Conservation (phyloP, 2,329 filamentous ascomycete species). For the Fusarium longipes region DNA sequence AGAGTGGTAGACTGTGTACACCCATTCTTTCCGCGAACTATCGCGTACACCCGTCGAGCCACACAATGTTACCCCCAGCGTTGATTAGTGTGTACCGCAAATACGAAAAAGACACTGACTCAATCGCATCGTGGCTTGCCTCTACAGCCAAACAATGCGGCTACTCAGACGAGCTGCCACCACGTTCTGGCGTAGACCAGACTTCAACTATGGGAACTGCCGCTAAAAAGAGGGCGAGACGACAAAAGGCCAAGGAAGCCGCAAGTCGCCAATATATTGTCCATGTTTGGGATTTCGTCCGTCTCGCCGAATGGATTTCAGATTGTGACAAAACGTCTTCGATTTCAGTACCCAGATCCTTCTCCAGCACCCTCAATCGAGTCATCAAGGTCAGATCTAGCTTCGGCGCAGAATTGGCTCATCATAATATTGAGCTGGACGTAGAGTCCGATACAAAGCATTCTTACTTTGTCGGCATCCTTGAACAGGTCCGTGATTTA, state of each 20-base stretch:
- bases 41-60: too few relatives aligned
- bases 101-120: background rate
- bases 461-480: slow-evolving; percentile 50
- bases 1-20: too few relatives aligned
- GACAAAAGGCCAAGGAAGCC: background rate
- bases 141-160: background rate
- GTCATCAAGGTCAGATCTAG: slow-evolving; percentile 52
- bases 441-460: slow-evolving; percentile 46
- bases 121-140: background rate
- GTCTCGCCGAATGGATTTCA: slow-evolving; percentile 53
- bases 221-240: background rate
- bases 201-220: background rate
- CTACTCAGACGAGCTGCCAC: background rate
- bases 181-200: background rate
- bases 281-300: slow-evolving; percentile 53
- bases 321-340: slow-evolving; percentile 20
- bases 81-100: background rate
- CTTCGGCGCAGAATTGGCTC: slow-evolving; percentile 42
- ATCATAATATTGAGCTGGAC: slow-evolving; percentile 27
- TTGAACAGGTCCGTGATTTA: slow-evolving; percentile 51
- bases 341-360: slow-evolving; percentile 45
- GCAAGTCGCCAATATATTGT: slow-evolving; percentile 45
- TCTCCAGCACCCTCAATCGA: slow-evolving; percentile 50
- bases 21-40: too few relatives aligned
- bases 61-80: background rate